These are phyloP conservation scores for Kodamaea suecica DNA, from an alignment of 1,139 yeast species.

Conservation along the genomic window DNA sequence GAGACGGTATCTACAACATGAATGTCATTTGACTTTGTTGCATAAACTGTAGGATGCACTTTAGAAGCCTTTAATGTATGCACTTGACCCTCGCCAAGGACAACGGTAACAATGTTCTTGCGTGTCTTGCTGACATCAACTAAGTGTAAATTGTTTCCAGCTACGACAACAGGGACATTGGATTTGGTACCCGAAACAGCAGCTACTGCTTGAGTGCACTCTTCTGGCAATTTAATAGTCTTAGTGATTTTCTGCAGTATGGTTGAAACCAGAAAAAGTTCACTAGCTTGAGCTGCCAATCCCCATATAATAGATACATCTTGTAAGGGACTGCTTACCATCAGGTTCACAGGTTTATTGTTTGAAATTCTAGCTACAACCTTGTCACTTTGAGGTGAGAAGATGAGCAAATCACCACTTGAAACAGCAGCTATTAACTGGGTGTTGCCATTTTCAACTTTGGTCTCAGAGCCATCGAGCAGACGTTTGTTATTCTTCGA, in stretches of 20 bases:
- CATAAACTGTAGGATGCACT: not conserved
- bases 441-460: not conserved
- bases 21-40: not conserved
- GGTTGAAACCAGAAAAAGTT: slow-evolving; percentile 14
- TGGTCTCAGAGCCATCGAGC: slow-evolving; percentile 1
- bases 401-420: slow-evolving; percentile 33
- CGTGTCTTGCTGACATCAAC: slow-evolving; percentile 15
- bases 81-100: not conserved
- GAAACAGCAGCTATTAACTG: not conserved
- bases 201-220: slow-evolving; percentile 1
- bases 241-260: slow-evolving; percentile 17
- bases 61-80: not conserved
- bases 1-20: slow-evolving; percentile 4
- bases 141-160: slow-evolving; percentile 8
- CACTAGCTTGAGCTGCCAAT: slow-evolving; percentile 20
- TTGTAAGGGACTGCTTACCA: slow-evolving; percentile 1
- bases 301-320: slow-evolving; percentile 17
- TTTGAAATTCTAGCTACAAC: slow-evolving; percentile 30
- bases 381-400: slow-evolving; percentile 40
- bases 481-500: slow-evolving; percentile 16
- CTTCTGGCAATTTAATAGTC: slow-evolving; percentile 13
- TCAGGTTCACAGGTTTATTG: slow-evolving; percentile 18
- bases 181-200: slow-evolving; percentile 10
- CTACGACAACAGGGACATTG: slow-evolving; percentile 12
- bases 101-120: slow-evolving; percentile 6